Evolutionary conservation across 306 rosid genomes (phyloP), one percentile per base, ranked within the genome.

Genomic region (Quercus dentata): DNA sequence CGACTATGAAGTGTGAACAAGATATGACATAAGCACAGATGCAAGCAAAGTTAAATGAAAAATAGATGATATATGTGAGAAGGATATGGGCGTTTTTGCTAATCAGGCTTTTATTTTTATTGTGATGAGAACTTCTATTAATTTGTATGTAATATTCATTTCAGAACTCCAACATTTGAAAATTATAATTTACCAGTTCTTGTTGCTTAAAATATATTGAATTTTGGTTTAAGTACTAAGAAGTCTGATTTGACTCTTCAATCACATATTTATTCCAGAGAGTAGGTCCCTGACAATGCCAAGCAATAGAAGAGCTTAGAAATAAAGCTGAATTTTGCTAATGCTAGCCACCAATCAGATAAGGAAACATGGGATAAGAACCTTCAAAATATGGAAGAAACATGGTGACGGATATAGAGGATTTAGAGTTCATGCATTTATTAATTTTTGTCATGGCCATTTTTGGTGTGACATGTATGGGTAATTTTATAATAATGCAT

Each of bases 311-410:
- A 89, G 83, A 88, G 78, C 85, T 84, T 93, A 78, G 98, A 96
- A 81, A 77, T 70, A 78, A 93, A 89, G 88, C 88, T 96, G 27
- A 90, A 89, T 80, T 89, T 89, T 74, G 83, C 83, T 70, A 89
- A 85, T 85, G 81, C 85, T 77, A 84, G 85, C 76, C 91, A 91
- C 84, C 88, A 83, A 41, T 87, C 88, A 74, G 98, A 94, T 78
- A 96, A 91, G 86, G 95, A 90, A 88, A 88, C 89, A 81, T 93
- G 98, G 99, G 99, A 92, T 81, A 81, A 72, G 63, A 89, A 85
- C 89, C 97, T 96, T 74, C 89, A 83, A 78, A 96, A 87, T 86
- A 86, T 93, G 83, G 99, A 91, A 88, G 99, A 96, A 85, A 91
- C 91, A 58, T 96, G 99, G 99, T 88, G 64, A 75, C 73, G 69